phyloP scores from a whole-genome alignment of 805 yeast species.

The Saccharomycopsis sp. region DNA sequence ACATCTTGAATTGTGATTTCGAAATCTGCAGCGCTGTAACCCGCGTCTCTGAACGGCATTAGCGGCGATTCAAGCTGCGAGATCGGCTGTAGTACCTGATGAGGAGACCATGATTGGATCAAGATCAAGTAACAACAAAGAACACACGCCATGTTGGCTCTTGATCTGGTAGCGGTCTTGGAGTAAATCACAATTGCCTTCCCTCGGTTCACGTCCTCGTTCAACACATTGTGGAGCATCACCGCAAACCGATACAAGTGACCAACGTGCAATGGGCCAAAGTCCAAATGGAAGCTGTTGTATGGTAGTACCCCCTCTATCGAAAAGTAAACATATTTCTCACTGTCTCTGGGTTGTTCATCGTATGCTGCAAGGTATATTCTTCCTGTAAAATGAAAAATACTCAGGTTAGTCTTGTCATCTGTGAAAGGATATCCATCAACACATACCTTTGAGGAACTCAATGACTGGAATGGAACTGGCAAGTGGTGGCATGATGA shows the following conservation, averaged over 20 bases:
- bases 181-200: slow-evolving; percentile 90
- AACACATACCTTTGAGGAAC: slow-evolving; percentile 17
- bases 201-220: slow-evolving; percentile 76
- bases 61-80: slow-evolving; percentile 89
- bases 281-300: slow-evolving; percentile 91
- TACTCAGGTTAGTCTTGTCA: too few species aligned
- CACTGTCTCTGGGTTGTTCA: too few species aligned
- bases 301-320: slow-evolving; percentile 88
- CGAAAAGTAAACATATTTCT: slow-evolving; percentile 79
- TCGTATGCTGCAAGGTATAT: slow-evolving; percentile 89
- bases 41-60: slow-evolving; percentile 94
- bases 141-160: slow-evolving; percentile 95
- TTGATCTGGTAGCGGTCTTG: slow-evolving; percentile 63
- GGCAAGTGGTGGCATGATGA: too few species aligned
- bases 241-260: slow-evolving; percentile 93
- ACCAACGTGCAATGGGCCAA: slow-evolving; percentile 93
- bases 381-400: slow-evolving; percentile 40
- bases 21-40: slow-evolving; percentile 91
- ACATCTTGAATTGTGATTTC: slow-evolving; percentile 90
- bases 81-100: slow-evolving; percentile 90
- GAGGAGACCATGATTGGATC: slow-evolving; percentile 97
- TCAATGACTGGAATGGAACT: slow-evolving; percentile 12
- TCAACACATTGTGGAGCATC: slow-evolving; percentile 80
- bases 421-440: too few species aligned
- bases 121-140: slow-evolving; percentile 90